These are phyloP conservation scores for Tubosaeta sp. DNA, from an alignment of 768 basidiomycete genomes.

Conservation along the genomic window DNA sequence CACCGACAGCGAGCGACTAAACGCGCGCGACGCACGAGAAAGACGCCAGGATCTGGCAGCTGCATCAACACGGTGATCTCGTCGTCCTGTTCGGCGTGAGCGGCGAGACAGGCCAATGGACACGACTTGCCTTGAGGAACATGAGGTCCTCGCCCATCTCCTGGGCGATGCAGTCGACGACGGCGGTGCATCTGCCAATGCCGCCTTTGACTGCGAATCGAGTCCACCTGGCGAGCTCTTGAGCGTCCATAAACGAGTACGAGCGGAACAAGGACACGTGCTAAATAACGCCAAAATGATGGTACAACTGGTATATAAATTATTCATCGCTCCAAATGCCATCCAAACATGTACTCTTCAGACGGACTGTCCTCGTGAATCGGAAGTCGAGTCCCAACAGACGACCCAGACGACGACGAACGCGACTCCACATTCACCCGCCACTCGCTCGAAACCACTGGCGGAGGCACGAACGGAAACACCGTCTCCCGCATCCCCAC, in stretches of 20 bases:
- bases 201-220: constrained; percentile 83
- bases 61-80: constrained; percentile 78
- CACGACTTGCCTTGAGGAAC: constrained; percentile 67
- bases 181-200: constrained; percentile 74
- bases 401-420: constrained; percentile 18
- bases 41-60: constrained; percentile 51
- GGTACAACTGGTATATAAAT: constrained; percentile 6
- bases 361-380: constrained; percentile 16
- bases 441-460: constrained; percentile 15
- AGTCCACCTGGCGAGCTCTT: constrained; percentile 75
- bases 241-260: constrained; percentile 56
- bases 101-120: neutral
- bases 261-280: too few species aligned
- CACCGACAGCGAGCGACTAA: too few species aligned
- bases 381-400: constrained; percentile 16
- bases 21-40: constrained; percentile 47
- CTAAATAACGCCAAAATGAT: constrained; percentile 19
- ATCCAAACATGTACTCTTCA: constrained; percentile 17
- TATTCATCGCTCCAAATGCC: neutral
- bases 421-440: constrained; percentile 12
- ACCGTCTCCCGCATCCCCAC: constrained; percentile 9
- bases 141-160: constrained; percentile 68
- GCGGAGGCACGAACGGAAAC: constrained; percentile 10
- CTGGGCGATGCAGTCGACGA: constrained; percentile 73
- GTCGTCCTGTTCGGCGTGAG: constrained; percentile 53